A percentile compares a stretch with the other conserved stretches of the same genome.
phyloP scores from a whole-genome alignment of 495 filamentous ascomycete species.

The Neurospora sp. region DNA sequence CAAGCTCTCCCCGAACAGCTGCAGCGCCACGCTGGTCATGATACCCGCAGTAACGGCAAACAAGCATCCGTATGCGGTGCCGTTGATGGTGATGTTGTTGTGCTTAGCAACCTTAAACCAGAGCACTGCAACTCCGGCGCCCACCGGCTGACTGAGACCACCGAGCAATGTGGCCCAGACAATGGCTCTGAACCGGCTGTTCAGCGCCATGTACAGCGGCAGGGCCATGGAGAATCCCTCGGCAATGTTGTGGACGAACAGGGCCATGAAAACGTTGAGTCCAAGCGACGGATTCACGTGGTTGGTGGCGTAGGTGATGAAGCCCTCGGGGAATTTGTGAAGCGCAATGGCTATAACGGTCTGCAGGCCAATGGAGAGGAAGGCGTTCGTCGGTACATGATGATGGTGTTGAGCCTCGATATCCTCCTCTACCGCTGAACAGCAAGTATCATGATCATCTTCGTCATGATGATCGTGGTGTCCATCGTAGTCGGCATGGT shows the following conservation, averaged over 20 bases:
- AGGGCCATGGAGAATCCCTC: constrained; percentile 93
- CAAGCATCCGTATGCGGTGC: constrained; percentile 74
- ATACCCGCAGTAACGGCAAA: constrained; percentile 88
- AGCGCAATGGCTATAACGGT: constrained; percentile 89
- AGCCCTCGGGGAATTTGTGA: constrained; percentile 95
- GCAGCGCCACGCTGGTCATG: constrained; percentile 85
- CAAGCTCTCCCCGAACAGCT: constrained; percentile 80
- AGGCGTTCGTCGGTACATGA: constrained; percentile 92
- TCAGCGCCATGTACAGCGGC: constrained; percentile 79
- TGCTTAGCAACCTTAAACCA: constrained; percentile 61
- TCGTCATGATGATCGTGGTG: constrained; percentile 12
- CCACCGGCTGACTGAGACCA: constrained; percentile 76
- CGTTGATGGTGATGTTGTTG: constrained; percentile 44
- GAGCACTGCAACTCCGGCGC: constrained; percentile 71
- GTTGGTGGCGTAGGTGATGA: constrained; percentile 97
- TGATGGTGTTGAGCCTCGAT: constrained; percentile 67
- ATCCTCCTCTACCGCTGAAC: constrained; percentile 22
- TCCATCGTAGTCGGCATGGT: neutral
- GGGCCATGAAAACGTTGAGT: constrained; percentile 82
- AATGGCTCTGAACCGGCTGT: constrained; percentile 67
- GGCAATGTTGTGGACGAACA: constrained; percentile 96
- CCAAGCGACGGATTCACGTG: constrained; percentile 85
- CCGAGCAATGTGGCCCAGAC: constrained; percentile 75
- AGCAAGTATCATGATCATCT: constrained; percentile 20
- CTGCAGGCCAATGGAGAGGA: constrained; percentile 84